phyloP scores from a whole-genome alignment of 257 asterid genomes.

The Orobanche coerulescens region DNA sequence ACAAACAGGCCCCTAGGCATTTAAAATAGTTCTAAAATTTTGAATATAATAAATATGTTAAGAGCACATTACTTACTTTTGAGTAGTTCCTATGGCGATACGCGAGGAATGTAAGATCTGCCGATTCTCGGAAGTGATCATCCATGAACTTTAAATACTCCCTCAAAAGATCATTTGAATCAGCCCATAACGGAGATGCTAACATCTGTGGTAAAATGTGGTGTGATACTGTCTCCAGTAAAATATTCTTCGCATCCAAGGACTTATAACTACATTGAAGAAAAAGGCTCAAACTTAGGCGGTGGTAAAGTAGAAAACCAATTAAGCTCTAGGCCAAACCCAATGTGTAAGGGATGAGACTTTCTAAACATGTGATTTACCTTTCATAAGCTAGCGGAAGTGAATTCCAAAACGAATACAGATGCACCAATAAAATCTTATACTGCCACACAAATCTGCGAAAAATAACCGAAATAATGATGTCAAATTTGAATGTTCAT shows the following conservation, averaged over 20 bases:
- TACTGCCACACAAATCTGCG: slow-evolving; percentile 83
- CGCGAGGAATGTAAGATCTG: slow-evolving; percentile 91
- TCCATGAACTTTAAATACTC: slow-evolving; percentile 87
- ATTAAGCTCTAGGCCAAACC: background rate
- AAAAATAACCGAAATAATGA: slow-evolving; percentile 15
- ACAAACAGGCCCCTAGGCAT: too few relatives aligned
- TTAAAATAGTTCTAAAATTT: background rate
- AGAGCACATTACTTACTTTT: slow-evolving; percentile 45
- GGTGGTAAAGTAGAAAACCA: slow-evolving; percentile 14
- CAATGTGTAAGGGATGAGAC: slow-evolving; percentile 3
- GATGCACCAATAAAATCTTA: slow-evolving; percentile 74
- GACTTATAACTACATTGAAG: slow-evolving; percentile 64
- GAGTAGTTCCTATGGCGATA: slow-evolving; percentile 94
- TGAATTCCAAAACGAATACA: slow-evolving; percentile 84
- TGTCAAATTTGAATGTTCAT: slow-evolving; percentile 4
- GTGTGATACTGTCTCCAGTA: slow-evolving; percentile 84
- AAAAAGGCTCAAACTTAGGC: slow-evolving; percentile 22
- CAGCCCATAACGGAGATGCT: slow-evolving; percentile 81
- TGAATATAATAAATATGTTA: background rate
- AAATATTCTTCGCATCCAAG: slow-evolving; percentile 91
- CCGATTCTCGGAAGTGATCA: slow-evolving; percentile 89
- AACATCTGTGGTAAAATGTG: slow-evolving; percentile 93
- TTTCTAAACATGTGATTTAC: slow-evolving; percentile 30
- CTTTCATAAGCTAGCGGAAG: slow-evolving; percentile 86
- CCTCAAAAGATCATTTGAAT: slow-evolving; percentile 47